Conservation (phyloP, 495 filamentous ascomycete species). For the Hypoxylon lenormandii region DNA sequence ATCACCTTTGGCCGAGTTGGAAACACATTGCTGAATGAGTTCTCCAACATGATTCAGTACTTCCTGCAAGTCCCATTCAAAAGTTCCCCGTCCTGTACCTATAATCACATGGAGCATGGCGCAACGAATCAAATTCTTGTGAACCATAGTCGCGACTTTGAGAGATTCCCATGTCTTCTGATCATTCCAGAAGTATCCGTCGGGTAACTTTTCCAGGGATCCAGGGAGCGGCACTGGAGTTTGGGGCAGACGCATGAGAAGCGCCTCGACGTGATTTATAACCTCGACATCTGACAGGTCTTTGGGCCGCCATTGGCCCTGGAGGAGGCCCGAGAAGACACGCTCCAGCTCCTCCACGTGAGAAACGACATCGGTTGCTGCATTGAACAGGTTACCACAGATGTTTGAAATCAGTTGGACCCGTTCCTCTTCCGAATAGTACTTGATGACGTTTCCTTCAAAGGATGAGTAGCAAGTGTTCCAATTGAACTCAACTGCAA, state of each 20-base stretch:
- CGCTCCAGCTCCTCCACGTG: background rate
- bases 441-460: background rate
- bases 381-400: background rate
- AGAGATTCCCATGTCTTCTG: background rate
- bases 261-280: background rate
- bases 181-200: background rate
- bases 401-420: background rate
- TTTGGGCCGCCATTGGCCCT: background rate
- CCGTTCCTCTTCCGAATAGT: background rate
- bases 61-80: background rate
- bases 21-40: background rate
- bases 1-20: background rate
- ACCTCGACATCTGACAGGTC: background rate
- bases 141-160: background rate
- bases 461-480: background rate
- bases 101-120: background rate
- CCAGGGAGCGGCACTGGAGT: background rate
- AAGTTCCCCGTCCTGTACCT: background rate
- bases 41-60: background rate
- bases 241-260: background rate
- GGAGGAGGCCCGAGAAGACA: background rate
- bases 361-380: background rate
- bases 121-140: background rate
- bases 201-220: background rate
- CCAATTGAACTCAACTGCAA: background rate